Evolutionary conservation across 352 stramenopile genomes (phyloP), one percentile per base, ranked within the genome.

Genomic region (Globisporangium splendens): DNA sequence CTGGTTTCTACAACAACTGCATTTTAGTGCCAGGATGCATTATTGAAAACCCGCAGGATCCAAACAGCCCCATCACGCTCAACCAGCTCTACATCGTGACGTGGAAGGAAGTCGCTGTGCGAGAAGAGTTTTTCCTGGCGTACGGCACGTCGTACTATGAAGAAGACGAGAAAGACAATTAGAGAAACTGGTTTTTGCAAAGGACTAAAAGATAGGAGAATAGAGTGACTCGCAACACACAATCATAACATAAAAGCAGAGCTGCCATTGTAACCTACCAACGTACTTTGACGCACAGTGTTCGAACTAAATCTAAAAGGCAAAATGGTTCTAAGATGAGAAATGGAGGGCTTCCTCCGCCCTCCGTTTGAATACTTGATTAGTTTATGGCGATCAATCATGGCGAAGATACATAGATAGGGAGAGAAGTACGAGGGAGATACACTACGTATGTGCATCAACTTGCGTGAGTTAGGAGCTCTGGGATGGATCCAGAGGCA

Each of bases 101-200:
- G 52, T 95, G 86, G 86, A 95, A 95, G 52, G 83, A 93, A 50
- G 86, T 95, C 46, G 65, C 68, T 21, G 81, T 92, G 33, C 81
- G 79, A 31, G 83, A 93, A 53, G 86, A 95, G 67, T 95, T 95
- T 65, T 95, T 95, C 71, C 61, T 95, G 21, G 86, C 86, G 55
- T 95, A 95, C 63, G 86, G 86, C 61, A 95, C 86, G 50, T 92
- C 82, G 13, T 95, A 95, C 70, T 95, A 95, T 56, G 86, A 95
- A 56, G 85, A 95, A 57, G 82, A 91, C 56, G 77, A 85, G 35
- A 89, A 88, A 59, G 78, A 83, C 61, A 68, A 59, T 54, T 53
- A 53, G 54, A 51, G 28, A 35, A 4, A 35, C 28, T 35, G 24
- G 3, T 35, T 35, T 35, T 35, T 10, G 28, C 28, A 35, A 35